Evolutionary conservation across 75 land plant genomes (phyloP).

Genomic region (Ceratopteris richardii): DNA sequence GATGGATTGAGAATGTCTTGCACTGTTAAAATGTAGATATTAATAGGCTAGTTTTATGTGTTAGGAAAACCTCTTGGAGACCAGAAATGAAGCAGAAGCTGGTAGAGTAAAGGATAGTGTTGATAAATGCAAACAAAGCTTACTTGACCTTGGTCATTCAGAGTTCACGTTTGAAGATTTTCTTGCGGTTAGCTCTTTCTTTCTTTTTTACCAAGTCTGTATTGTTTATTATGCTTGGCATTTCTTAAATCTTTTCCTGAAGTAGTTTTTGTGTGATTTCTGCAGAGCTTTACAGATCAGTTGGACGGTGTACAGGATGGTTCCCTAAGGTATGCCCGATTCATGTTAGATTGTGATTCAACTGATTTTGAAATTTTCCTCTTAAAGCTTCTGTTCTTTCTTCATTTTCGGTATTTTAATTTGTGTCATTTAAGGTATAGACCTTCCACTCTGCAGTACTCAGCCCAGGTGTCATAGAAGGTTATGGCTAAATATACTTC

Average conservation of each 20-base stretch:
- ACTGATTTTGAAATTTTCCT: no score
- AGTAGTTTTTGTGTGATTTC: not conserved
- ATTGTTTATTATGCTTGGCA: no score
- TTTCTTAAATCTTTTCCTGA: no score
- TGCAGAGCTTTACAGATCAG: constrained; percentile 79
- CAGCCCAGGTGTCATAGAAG: no score
- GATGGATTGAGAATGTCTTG: not conserved
- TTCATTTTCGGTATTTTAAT: not conserved
- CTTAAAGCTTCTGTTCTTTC: constrained; percentile 1
- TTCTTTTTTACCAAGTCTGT: no score
- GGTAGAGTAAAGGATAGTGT: constrained; percentile 43
- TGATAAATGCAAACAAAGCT: constrained; percentile 58
- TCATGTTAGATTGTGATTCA: constrained; percentile 6
- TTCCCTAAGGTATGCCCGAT: not conserved
- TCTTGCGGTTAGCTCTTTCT: constrained; percentile 41
- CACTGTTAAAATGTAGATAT: no score
- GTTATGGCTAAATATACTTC: no score
- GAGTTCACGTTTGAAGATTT: constrained; percentile 98
- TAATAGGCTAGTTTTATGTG: no score
- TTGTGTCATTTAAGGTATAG: not conserved
- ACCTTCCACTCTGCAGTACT: no score
- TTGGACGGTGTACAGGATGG: constrained; percentile 50
- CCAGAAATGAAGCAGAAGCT: constrained; percentile 65
- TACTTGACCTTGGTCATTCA: constrained; percentile 62
- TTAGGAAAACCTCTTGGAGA: constrained; percentile 83